Percentiles rank a stretch among this genome's conserved stretches.
phyloP scores from a whole-genome alignment of 177 flowering plant species.

The Vitis hybrid region DNA sequence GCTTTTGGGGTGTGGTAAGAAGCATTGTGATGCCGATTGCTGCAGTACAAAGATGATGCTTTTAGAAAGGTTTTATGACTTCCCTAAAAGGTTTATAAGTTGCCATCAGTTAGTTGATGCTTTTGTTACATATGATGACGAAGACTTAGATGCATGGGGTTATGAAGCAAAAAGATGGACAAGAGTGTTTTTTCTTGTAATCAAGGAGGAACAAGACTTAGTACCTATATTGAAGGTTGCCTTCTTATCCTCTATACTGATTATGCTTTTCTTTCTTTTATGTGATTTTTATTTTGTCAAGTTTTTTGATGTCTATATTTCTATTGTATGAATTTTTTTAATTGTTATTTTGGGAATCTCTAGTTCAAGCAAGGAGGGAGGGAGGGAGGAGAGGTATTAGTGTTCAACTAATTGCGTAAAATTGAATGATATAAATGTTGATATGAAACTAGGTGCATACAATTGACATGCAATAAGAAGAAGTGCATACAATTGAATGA shows the following conservation, averaged over 20 bases:
- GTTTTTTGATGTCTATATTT: neutral
- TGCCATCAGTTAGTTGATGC: slow-evolving; percentile 18
- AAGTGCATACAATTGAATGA: no score
- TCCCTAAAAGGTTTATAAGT: slow-evolving; percentile 45
- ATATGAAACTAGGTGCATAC: no score
- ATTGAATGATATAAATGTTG: no score
- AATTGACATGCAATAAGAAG: no score
- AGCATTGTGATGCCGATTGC: slow-evolving; percentile 18
- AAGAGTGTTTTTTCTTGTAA: slow-evolving; percentile 64
- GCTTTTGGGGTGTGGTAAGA: slow-evolving; percentile 42
- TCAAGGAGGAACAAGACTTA: slow-evolving; percentile 50
- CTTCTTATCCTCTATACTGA: slow-evolving; percentile 5
- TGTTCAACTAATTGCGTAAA: no score
- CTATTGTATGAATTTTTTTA: no score
- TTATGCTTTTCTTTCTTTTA: neutral
- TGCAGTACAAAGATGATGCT: slow-evolving; percentile 21
- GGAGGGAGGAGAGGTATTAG: no score
- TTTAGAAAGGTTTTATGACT: slow-evolving; percentile 44
- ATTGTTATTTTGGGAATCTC: no score
- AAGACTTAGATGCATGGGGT: slow-evolving; percentile 71
- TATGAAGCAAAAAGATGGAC: slow-evolving; percentile 78
- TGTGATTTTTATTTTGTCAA: neutral
- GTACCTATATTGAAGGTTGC: slow-evolving; percentile 52
- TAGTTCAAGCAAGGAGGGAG: no score
- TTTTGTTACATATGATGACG: slow-evolving; percentile 59